Conservation (phyloP, 805 yeast species). For the Henningerozyma blattae region DNA sequence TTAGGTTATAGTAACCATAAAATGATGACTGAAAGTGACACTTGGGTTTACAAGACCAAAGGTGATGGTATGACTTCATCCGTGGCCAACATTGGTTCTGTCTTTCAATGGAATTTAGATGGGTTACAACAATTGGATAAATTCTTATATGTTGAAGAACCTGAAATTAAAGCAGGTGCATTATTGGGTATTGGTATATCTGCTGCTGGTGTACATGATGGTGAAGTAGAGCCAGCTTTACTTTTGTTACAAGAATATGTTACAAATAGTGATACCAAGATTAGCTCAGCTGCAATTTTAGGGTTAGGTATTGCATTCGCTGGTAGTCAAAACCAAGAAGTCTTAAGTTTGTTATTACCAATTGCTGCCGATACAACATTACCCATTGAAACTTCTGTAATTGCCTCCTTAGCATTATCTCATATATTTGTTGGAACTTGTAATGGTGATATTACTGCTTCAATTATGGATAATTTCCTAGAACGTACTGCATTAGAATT, state of each 20-base stretch:
- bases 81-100: constrained; percentile 82
- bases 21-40: constrained; percentile 61
- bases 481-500: constrained; percentile 75
- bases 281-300: constrained; percentile 71
- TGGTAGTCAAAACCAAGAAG: constrained; percentile 81
- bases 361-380: constrained; percentile 65
- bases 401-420: constrained; percentile 87
- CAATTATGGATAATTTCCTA: constrained; percentile 78
- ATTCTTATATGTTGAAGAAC: constrained; percentile 74
- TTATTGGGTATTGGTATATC: constrained; percentile 88
- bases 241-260: constrained; percentile 78
- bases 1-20: constrained; percentile 86
- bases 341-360: constrained; percentile 66
- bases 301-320: constrained; percentile 94
- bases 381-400: constrained; percentile 66
- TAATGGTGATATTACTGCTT: constrained; percentile 87
- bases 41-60: constrained; percentile 87
- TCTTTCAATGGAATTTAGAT: constrained; percentile 86
- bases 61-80: constrained; percentile 86
- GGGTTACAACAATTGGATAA: constrained; percentile 87
- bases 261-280: constrained; percentile 44
- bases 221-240: constrained; percentile 83
- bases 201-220: constrained; percentile 83
- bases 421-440: constrained; percentile 94
- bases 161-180: constrained; percentile 92